Percentiles rank a stretch among this genome's conserved stretches.
Conservation (phyloP, 805 yeast genomes). For the Cyberlindnera galapagoensis region DNA sequence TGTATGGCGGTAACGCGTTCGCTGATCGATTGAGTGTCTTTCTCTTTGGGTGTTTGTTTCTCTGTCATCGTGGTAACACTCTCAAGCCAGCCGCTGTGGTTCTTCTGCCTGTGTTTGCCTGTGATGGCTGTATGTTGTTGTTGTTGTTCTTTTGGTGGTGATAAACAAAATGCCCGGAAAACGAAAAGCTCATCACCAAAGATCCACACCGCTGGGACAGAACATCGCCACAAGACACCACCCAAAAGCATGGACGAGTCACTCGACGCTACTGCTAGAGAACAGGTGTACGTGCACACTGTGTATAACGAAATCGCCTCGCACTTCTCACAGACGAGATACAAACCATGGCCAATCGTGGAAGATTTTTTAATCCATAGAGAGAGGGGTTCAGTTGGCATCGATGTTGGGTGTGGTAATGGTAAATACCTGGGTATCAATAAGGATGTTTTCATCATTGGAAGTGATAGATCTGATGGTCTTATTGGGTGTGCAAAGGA, state of each 20-base stretch:
- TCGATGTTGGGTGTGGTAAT: conserved; percentile 96
- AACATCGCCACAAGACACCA: too few species aligned
- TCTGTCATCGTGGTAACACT: conserved; percentile 1
- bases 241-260: conserved; percentile 24
- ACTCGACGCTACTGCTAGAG: conserved; percentile 49
- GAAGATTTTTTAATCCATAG: conserved; percentile 53
- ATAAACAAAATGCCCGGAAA: too few species aligned
- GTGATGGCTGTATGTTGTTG: neutral
- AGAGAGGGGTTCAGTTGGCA: conserved; percentile 57
- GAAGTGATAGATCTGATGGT: conserved; percentile 69
- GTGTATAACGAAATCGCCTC: conserved; percentile 89
- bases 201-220: too few species aligned
- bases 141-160: too few species aligned
- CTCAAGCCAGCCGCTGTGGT: too few species aligned
- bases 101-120: neutral
- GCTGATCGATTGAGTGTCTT: too few species aligned
- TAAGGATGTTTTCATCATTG: conserved; percentile 59
- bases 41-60: neutral
- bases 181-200: too few species aligned
- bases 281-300: conserved; percentile 76
- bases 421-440: conserved; percentile 85
- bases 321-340: conserved; percentile 90
- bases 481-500: conserved; percentile 56
- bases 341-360: conserved; percentile 97
- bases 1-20: conserved; percentile 7